Base-by-base conservation (phyloP, 305 asterid species). In the Fraxinus velutina region DNA sequence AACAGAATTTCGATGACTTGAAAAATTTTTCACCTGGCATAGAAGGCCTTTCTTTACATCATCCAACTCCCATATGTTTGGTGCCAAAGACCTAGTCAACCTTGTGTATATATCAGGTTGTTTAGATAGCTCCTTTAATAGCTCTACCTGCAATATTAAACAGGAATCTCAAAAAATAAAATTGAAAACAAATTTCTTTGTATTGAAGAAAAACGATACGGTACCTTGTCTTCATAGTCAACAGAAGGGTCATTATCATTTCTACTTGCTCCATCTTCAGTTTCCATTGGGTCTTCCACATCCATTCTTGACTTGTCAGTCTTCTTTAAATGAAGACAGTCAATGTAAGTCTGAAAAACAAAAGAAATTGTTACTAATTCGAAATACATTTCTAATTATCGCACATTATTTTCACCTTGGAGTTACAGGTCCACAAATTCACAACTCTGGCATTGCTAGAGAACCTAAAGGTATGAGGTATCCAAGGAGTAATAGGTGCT, bases 51-150 rank as follows among this genome's bases (percentile, higher is more conserved):
- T 96, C 92, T 96, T 96, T 52, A 94, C 98, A 81, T 96, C 99
- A 85, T 96, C 99, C 90, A 96, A 87, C 89, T 96, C 99, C 99
- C 99, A 96, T 87, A 96, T 96, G 91, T 96, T 94, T 62, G 98
- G 99, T 22, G 99, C 98, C 92, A 96, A 86, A 50, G 98, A 96
- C 91, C 87, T 92, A 21, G 99, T 96, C 88, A 96, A 80, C 83
- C 90, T 92, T 81, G 94, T 97, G 79, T 92, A 96, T 82, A 96
- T 96, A 89, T 96, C 97, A 84, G 97, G 98, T 86, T 62, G 94
- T 82, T 62, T 88, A 39, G 98, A 93, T 37, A 96, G 90, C 85
- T 92, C 96, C 88, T 91, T 94, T 44, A 96, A 86, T 83, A 87
- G 82, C 83, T 92, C 93, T 82, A 92, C 90, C 98, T 94, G 88